Base-by-base conservation (phyloP, 2,329 filamentous ascomycete genomes). In the Fusarium luffae region DNA sequence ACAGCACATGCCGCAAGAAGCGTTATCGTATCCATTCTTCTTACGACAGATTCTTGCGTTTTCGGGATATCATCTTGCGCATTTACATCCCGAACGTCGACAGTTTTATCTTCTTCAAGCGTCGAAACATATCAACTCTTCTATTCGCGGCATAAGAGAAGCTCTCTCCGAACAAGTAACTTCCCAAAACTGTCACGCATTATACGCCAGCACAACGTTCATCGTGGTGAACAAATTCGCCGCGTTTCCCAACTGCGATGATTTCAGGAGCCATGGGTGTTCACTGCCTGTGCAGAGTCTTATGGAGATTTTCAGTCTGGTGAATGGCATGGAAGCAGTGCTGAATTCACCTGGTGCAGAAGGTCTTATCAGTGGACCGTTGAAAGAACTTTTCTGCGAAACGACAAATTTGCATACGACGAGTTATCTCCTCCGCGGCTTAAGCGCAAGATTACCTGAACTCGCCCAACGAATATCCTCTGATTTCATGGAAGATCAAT, bases 221-320 rank as follows among this genome's bases (percentile, higher is more conserved):
- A 59, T 72, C n/a, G 68, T 71, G 0, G 49, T 73, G 14, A 66
- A 72, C 2, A 69, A 68, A 14, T 72, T 73, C 10, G 70, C 70
- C 0, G 60, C 67, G 0, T 70, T 71, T 16, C 70, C 65, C 0
- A 54, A 63, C 14, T 73, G 67, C 6, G 63, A 70, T 2, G 49
- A 68, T 3, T 63, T 68, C 27, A 54, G 54, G 1, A 50, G 25
- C 0, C 68, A 70, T 1, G 46, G 56, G 0, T 68, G 68, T 19
- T 46, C 43, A 1, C 19, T 50, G 3, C 63, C 68, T 2, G 55
- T 70, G 1, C 48, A 68, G 1, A 63, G 59, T 1, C 21, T 70
- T 0, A 42, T 70, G 37, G 68, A 70, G 16, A 68, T 70, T 9
- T 70, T 70, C 7, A 65, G 59, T 7, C 44, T 70, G 1, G 68